Base-by-base conservation (phyloP, 1,284 basidiomycete species). In the Malassezia sp. region DNA sequence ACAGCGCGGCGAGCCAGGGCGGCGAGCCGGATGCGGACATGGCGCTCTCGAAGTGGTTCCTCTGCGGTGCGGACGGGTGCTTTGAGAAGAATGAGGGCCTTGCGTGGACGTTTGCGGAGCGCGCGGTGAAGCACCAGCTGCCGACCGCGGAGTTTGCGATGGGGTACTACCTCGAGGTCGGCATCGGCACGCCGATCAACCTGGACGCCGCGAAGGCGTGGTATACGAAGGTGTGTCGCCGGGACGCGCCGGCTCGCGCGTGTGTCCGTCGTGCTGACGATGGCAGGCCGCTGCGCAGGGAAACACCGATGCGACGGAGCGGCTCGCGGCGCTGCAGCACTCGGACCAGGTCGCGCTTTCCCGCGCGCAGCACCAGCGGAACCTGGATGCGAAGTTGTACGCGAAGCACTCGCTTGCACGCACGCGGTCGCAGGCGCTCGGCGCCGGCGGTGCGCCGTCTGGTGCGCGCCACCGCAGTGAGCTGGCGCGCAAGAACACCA, bases 31-130 rank as follows among this genome's bases (percentile, higher is more conserved):
- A 36, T 67, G 90, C 90, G 0, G 88, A 95, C 70, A 90, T 96
- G 87, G 88, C 86, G 6, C 75, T 93, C 37, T 81, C 79, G 72
- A 93, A 90, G 71, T 93, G 88, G 89, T 93, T 91, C 75, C 72
- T 93, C 39, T 91, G 88, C 67, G 86, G 85, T 0, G 80, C 80
- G 0, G 81, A 85, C 28, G 79, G 79, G 18, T 74, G 72, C 40
- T 91, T 95, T 60, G 84, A 85, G 22, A 89, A 89, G 72, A 87
- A 93, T 71, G 89, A 95, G 69, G 73, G 71, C 0, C 75, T 95
- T 1, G 89, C 90, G 0, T 80, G 80, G 59, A 85, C 82, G 0
- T 95, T 93, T 74, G 89, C 89, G 0, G 83, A 88, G 56, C 91
- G 91, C 71, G 86, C 89, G 0, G 87, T 88, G 0, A 73, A 76